Percentiles rank a stretch among this genome's conserved stretches.
These are phyloP conservation scores for Periconia sp. DNA, from an alignment of 2,329 filamentous ascomycete genomes.

Conservation along the genomic window DNA sequence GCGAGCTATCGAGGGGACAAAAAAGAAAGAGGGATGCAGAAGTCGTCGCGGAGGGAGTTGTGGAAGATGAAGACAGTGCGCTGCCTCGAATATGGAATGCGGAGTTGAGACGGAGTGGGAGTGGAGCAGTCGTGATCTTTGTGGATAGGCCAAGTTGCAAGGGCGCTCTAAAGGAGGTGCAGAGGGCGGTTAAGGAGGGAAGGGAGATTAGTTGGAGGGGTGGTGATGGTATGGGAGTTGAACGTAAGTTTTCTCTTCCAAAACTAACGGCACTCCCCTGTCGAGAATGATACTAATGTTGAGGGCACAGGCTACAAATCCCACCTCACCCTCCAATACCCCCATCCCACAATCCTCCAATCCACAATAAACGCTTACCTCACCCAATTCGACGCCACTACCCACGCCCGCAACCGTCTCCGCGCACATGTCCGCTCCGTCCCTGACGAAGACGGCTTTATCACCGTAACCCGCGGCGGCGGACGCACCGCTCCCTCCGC, in stretches of 20 bases:
- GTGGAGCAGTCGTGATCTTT: slow-evolving; percentile 80
- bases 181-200: slow-evolving; percentile 63
- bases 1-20: slow-evolving; percentile 48
- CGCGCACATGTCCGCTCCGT: slow-evolving; percentile 71
- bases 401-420: slow-evolving; percentile 70
- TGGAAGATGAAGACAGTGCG: slow-evolving; percentile 63
- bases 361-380: slow-evolving; percentile 84
- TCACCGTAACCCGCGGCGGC: slow-evolving; percentile 85
- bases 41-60: slow-evolving; percentile 44
- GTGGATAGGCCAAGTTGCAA: slow-evolving; percentile 83
- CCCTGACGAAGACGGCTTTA: slow-evolving; percentile 93
- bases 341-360: slow-evolving; percentile 71
- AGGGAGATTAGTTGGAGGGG: slow-evolving; percentile 73
- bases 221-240: slow-evolving; percentile 52
- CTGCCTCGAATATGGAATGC: slow-evolving; percentile 78
- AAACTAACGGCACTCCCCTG: neutral
- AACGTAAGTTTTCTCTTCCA: slow-evolving; percentile 50
- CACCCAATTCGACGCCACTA: slow-evolving; percentile 71
- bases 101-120: slow-evolving; percentile 72
- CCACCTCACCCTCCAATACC: slow-evolving; percentile 76
- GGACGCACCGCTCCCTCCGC: slow-evolving; percentile 68
- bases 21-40: slow-evolving; percentile 61
- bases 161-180: slow-evolving; percentile 76
- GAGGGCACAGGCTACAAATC: slow-evolving; percentile 56
- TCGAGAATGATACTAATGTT: slow-evolving; percentile 5